Evolutionary conservation across 352 stramenopile genomes (phyloP).

Genomic region (Phytophthora sp.): DNA sequence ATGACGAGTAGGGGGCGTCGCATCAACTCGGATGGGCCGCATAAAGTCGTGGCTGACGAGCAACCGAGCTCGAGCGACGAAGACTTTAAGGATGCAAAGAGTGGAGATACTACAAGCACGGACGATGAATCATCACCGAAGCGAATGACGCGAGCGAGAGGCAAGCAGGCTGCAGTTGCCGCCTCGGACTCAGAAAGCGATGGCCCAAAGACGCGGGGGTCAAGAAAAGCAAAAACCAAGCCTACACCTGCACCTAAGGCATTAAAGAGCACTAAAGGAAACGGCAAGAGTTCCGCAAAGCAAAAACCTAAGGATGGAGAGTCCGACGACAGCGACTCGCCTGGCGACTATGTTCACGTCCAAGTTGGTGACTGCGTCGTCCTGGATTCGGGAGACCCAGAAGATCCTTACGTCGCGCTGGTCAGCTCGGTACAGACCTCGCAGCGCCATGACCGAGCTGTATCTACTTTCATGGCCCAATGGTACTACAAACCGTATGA

Average conservation of each 20-base stretch:
- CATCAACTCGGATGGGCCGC: conserved; percentile 13
- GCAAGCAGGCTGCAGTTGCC: conserved; percentile 3
- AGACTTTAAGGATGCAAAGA: conserved; percentile 23
- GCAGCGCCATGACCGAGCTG: conserved; percentile 46
- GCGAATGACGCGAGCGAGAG: conserved; percentile 25
- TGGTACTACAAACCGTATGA: conserved; percentile 90
- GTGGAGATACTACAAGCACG: conserved; percentile 27
- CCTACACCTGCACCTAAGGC: neutral
- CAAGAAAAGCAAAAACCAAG: conserved; percentile 24
- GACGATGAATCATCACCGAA: conserved; percentile 28
- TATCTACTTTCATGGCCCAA: conserved; percentile 74
- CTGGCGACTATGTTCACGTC: conserved; percentile 66
- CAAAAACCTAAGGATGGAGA: conserved; percentile 31
- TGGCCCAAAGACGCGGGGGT: conserved; percentile 21
- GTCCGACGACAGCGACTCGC: conserved; percentile 52
- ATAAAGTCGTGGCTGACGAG: neutral
- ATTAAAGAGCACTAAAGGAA: conserved; percentile 14
- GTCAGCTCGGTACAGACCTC: conserved; percentile 78
- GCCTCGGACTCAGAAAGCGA: conserved; percentile 30
- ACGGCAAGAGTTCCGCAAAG: conserved; percentile 6
- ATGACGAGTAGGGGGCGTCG: conserved; percentile 22
- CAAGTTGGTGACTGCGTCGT: conserved; percentile 82
- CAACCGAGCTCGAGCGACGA: conserved; percentile 6
- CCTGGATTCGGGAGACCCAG: conserved; percentile 70
- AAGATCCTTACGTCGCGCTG: conserved; percentile 76